Percentiles rank a stretch among this genome's conserved stretches.
phyloP scores from a whole-genome alignment of 306 rosid genomes.

The Amphicarpaea edgeworthii region DNA sequence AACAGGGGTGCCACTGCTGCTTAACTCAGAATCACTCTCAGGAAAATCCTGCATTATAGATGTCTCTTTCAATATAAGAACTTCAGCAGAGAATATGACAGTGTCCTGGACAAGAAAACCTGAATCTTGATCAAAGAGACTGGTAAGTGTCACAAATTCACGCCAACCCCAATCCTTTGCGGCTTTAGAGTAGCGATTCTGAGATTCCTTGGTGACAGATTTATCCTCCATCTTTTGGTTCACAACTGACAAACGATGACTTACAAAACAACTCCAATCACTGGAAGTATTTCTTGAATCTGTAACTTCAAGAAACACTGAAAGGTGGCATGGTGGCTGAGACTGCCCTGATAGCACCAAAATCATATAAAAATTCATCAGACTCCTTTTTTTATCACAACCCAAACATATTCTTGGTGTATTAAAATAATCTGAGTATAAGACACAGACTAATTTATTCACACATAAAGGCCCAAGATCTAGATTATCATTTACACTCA shows the following conservation, averaged over 20 bases:
- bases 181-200: conserved; percentile 98
- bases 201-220: conserved; percentile 99
- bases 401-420: conserved; percentile 26
- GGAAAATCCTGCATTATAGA: conserved; percentile 86
- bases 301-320: conserved; percentile 98
- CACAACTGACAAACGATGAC: conserved; percentile 94
- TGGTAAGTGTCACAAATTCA: conserved; percentile 98
- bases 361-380: conserved; percentile 57
- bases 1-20: conserved; percentile 56
- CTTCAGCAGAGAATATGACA: conserved; percentile 97
- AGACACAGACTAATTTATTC: conserved; percentile 24
- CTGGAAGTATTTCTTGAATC: conserved; percentile 94
- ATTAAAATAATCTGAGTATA: conserved; percentile 44
- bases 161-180: conserved; percentile 99
- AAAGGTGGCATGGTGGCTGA: conserved; percentile 99
- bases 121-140: conserved; percentile 99
- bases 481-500: conserved; percentile 38
- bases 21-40: conserved; percentile 67
- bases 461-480: conserved; percentile 24
- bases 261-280: conserved; percentile 99
- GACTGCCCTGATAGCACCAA: conserved; percentile 96
- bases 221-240: conserved; percentile 93
- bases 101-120: conserved; percentile 97
- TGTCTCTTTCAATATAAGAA: conserved; percentile 94
- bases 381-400: conserved; percentile 42